Base-by-base conservation (phyloP, 1,284 basidiomycete genomes). In the Cerrena zonata region DNA sequence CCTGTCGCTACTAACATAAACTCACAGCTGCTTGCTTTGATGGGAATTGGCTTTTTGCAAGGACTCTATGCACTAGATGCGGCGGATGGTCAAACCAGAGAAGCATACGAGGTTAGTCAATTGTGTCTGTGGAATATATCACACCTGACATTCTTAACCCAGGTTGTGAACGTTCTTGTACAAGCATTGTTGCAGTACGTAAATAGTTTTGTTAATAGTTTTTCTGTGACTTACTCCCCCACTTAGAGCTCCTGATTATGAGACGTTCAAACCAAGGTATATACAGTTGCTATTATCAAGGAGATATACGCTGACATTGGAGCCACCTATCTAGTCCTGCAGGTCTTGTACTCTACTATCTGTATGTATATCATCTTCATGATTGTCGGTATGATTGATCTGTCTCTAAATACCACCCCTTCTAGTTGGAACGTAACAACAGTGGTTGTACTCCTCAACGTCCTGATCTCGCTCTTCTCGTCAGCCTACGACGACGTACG, bases 391-490 rank as follows among this genome's bases (percentile, higher is more conserved):
- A 34, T 15, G 7, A 7, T 34, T 34, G 15, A 34, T 7, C 30
- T 7, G 15, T 34, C n/a, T n/a, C n/a, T 34, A 15, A 36, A 36
- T 41, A 21, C 38, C 7, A 47, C 47, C 19, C 48, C 48, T 13
- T 53, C 45, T 55, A 87, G 85, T 51, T 94, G 93, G 92, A 93
- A 89, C 67, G 79, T 92, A 43, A 76, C 86, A 39, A 88, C 91
- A 1, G 84, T 84, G n/a, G 78, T 97, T 51, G 84, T 97, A 56
- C 78, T 97, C 49, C 79, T 96, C 67, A 97, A 96, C 67, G 86
- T 99, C 62, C 78, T 99, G 59, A 93, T 99, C 59, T 97, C 95
- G 11, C 71, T 98, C 60, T 98, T 94, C 65, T 84, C 91, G 11
- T 91, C 91, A 30, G 91, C 92, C 0, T 94, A 94, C 63, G 80